Conservation (phyloP, 73 alveolate species). For the Paramecium caudatum region DNA sequence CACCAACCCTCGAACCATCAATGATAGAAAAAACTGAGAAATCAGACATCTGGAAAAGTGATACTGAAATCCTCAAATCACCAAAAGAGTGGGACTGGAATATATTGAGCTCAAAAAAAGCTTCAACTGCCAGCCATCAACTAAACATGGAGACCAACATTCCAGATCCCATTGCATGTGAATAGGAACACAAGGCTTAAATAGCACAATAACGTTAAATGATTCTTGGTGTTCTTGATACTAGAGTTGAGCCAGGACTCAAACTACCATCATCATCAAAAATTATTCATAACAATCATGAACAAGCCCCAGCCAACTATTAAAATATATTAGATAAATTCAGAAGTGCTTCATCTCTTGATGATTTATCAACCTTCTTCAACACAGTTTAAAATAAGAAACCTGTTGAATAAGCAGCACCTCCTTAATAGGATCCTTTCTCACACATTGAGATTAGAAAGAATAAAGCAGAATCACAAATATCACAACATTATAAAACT, state of each 20-base stretch:
- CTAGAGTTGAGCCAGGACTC: neutral
- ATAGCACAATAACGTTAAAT: neutral
- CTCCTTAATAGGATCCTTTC: neutral
- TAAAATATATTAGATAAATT: slow-evolving; percentile 28
- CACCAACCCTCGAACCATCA: slow-evolving; percentile 5
- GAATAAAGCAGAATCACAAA: neutral
- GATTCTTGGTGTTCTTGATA: neutral
- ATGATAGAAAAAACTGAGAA: slow-evolving; percentile 18
- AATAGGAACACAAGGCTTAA: slow-evolving; percentile 39
- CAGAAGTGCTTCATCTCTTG: slow-evolving; percentile 40
- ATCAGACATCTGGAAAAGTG: slow-evolving; percentile 24
- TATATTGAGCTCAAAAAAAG: slow-evolving; percentile 21
- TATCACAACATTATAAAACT: neutral
- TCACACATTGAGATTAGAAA: neutral
- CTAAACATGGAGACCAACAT: neutral
- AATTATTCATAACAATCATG: neutral
- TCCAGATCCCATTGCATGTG: slow-evolving; percentile 12
- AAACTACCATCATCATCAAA: neutral
- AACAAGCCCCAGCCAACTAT: neutral
- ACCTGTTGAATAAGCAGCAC: slow-evolving; percentile 3
- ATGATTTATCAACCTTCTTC: slow-evolving; percentile 6
- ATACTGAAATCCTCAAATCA: slow-evolving; percentile 42
- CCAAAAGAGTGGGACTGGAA: slow-evolving; percentile 55
- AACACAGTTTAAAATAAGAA: neutral
- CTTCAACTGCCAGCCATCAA: slow-evolving; percentile 2